phyloP scores from a whole-genome alignment of 202 grass and related monocot genomes.

The Carex sylvatica region DNA sequence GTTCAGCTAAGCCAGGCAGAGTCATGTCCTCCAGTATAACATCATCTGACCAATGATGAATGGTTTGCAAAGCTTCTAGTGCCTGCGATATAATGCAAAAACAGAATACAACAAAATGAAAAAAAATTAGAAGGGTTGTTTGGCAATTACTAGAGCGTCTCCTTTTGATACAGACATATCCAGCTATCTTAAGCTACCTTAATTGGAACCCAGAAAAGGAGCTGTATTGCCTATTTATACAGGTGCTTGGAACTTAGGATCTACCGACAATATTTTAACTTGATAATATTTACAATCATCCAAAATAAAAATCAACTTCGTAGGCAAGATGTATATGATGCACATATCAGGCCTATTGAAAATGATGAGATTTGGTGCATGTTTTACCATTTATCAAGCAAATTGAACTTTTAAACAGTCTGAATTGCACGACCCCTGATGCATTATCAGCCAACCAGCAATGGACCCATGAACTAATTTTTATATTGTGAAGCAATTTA shows the following conservation, averaged over 20 bases:
- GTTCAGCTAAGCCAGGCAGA: constrained; percentile 92
- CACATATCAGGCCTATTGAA: neutral
- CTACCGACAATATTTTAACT: neutral
- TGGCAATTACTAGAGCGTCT: neutral
- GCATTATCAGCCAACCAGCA: neutral
- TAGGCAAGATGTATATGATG: neutral
- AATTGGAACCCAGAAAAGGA: neutral
- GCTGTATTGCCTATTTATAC: neutral
- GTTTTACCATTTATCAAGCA: neutral
- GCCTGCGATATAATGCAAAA: constrained; percentile 2
- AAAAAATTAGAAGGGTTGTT: neutral
- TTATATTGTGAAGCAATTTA: neutral
- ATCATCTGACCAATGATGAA: constrained; percentile 70
- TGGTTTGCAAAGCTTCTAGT: constrained; percentile 70
- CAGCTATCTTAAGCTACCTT: neutral
- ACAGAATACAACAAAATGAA: neutral
- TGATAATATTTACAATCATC: neutral
- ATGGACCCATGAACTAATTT: neutral
- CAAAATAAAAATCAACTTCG: neutral
- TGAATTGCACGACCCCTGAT: neutral
- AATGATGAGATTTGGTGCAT: neutral
- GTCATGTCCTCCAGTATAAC: constrained; percentile 81
- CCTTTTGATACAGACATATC: neutral
- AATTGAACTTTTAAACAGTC: neutral
- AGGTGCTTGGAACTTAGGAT: neutral